Evolutionary conservation across 1,284 basidiomycete species (phyloP), one percentile per base, ranked within the genome.

Genomic region (Puccinia triticina): DNA sequence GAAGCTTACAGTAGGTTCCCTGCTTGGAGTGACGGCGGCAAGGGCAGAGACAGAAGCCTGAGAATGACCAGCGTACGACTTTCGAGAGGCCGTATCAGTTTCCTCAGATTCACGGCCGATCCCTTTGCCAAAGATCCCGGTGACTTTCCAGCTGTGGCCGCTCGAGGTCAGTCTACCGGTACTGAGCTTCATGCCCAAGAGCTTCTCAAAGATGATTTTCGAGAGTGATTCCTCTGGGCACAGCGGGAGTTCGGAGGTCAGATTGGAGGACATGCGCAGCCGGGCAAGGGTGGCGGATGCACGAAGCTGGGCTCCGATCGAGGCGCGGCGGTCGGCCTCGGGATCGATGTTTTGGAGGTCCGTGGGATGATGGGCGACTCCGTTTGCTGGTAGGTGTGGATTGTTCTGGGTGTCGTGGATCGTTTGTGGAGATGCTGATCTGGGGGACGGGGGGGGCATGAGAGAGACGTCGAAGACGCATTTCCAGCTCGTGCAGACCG

Each of bases 391-490:
- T n/a, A 37, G 40, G 43, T 46, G 46, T 48, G 43, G 48, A 2
- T 43, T 21, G 40, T 18, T n/a, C 2, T 73, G 71, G 34, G 14
- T 73, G 16, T 55, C 71, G 16, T n/a, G 12, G 5, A 69, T 73
- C 21, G 34, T 75, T 59, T 57, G 73, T 8, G 37, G 32, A 48
- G 48, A 53, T 40, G 29, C 16, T 5, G 67, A 46, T 59, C 55
- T 37, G 4, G 46, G 53, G n/a, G 29, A 57, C 1, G n/a, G 29
- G 46, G 77, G 77, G 1, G 77, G 50, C 32, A 57, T 72, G 55
- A 80, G 77, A 46, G 77, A 80, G 2, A 80, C 48, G 37, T 80
- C 77, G 37, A 80, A 80, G 77, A 80, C 67, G 55, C 77, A 80
- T 61, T 80, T 72, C 77, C 77, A 80, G 53, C 77, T 53, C 0